A percentile compares a stretch with the other conserved stretches of the same genome.
Evolutionary conservation across 169 alveolate species (phyloP).

Genomic region (Fabrea salina): DNA sequence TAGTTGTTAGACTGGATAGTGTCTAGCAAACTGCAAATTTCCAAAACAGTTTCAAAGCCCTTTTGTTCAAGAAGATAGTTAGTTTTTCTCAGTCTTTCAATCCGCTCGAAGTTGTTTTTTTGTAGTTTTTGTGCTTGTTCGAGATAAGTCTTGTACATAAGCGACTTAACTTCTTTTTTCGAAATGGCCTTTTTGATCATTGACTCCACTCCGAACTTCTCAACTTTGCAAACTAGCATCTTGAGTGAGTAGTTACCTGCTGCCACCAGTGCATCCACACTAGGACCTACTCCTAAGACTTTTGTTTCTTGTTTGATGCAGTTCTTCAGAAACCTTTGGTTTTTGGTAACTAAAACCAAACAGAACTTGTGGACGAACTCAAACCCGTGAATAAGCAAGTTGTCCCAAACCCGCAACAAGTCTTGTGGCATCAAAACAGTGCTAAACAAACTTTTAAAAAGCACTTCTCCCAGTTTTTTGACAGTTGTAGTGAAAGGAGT

Average conservation of each 20-base stretch:
- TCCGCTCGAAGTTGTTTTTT: neutral
- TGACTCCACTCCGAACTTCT: neutral
- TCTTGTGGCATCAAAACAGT: neutral
- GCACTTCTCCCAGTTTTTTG: slow-evolving; percentile 3
- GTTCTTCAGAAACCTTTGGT: neutral
- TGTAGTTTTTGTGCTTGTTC: neutral
- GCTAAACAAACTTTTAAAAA: neutral
- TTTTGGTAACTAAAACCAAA: neutral
- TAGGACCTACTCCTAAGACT: neutral
- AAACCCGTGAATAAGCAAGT: slow-evolving; percentile 17
- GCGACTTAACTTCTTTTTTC: neutral
- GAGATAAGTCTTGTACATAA: neutral
- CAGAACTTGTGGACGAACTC: neutral
- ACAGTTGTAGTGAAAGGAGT: neutral
- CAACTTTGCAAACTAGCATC: neutral
- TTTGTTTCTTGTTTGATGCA: slow-evolving; percentile 11
- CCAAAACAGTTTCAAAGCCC: neutral
- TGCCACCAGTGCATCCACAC: slow-evolving; percentile 1
- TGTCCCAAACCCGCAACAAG: slow-evolving; percentile 16
- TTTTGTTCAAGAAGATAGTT: neutral
- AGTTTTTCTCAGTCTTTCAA: neutral
- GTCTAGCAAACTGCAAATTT: neutral
- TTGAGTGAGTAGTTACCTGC: neutral
- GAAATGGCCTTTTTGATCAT: neutral
- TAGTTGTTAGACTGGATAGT: neutral